phyloP scores from a whole-genome alignment of 345 rosid species.

The Noccaea caerulescens region DNA sequence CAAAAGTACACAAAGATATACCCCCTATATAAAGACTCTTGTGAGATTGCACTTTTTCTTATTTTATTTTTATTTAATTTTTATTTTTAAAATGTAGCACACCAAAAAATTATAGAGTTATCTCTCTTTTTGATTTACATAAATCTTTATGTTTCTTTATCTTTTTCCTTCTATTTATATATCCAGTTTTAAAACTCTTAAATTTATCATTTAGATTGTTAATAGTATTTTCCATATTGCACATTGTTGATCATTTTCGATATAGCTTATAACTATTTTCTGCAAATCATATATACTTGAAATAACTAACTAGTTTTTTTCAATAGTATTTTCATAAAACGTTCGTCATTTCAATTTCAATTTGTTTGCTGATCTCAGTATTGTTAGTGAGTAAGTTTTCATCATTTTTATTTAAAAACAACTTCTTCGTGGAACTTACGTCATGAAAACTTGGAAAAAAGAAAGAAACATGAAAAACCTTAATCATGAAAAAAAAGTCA shows the following conservation, averaged over 20 bases:
- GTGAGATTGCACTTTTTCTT: neutral
- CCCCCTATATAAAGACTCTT: constrained; percentile 1
- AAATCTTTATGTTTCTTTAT: neutral
- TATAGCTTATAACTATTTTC: too few relatives aligned
- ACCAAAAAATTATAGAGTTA: neutral
- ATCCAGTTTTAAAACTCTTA: neutral
- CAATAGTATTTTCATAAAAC: too few relatives aligned
- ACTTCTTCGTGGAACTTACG: neutral
- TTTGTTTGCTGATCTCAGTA: too few relatives aligned
- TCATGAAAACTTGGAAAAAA: neutral
- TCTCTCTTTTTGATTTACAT: too few relatives aligned
- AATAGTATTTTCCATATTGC: neutral
- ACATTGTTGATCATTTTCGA: too few relatives aligned
- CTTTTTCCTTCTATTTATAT: too few relatives aligned
- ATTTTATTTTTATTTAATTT: too few relatives aligned
- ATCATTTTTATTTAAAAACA: neutral
- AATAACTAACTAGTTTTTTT: too few relatives aligned
- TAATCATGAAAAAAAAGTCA: neutral
- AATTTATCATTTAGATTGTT: too few relatives aligned
- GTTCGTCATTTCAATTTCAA: too few relatives aligned
- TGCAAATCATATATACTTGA: too few relatives aligned
- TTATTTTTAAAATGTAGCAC: neutral
- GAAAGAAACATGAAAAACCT: constrained; percentile 4
- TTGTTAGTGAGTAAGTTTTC: too few relatives aligned
- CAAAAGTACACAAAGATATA: neutral